phyloP scores from a whole-genome alignment of 345 rosid species.

The Populus alba region DNA sequence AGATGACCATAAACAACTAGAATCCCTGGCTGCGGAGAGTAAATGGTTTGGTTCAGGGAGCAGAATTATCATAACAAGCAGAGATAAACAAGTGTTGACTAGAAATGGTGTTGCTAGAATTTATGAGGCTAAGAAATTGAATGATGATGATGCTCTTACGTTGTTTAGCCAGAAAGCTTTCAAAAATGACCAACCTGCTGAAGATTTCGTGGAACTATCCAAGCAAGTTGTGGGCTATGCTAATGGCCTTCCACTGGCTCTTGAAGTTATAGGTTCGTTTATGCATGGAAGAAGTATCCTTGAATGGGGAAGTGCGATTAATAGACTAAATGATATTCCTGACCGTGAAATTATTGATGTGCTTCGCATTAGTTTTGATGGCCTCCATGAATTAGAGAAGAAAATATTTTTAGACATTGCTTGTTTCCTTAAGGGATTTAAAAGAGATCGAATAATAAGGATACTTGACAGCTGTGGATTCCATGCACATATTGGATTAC shows the following conservation, averaged over 20 bases:
- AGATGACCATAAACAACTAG: neutral
- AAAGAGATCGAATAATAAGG: neutral
- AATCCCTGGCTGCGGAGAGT: neutral
- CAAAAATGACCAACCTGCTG: neutral
- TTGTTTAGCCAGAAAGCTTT: conserved; percentile 13
- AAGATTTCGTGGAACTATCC: neutral
- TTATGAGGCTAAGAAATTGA: neutral
- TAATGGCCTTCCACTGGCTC: conserved; percentile 10
- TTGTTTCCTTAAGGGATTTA: conserved; percentile 3
- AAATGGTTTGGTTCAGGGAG: conserved; percentile 13
- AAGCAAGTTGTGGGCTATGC: conserved; percentile 11
- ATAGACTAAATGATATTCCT: conserved; percentile 1
- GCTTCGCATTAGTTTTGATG: conserved; percentile 10
- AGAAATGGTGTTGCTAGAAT: neutral
- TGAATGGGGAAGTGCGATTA: conserved; percentile 11
- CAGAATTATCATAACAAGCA: conserved; percentile 19
- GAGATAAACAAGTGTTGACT: neutral
- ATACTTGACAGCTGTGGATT: neutral
- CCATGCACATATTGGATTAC: neutral
- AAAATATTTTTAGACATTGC: conserved; percentile 13
- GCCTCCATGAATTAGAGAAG: neutral
- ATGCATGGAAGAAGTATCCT: neutral
- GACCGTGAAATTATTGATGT: neutral
- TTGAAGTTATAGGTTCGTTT: conserved; percentile 16
- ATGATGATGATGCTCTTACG: neutral